A percentile compares a stretch with the other conserved stretches of the same genome.
Evolutionary conservation across 2,329 filamentous ascomycete genomes (phyloP).

Genomic region (Polychaeton citri): DNA sequence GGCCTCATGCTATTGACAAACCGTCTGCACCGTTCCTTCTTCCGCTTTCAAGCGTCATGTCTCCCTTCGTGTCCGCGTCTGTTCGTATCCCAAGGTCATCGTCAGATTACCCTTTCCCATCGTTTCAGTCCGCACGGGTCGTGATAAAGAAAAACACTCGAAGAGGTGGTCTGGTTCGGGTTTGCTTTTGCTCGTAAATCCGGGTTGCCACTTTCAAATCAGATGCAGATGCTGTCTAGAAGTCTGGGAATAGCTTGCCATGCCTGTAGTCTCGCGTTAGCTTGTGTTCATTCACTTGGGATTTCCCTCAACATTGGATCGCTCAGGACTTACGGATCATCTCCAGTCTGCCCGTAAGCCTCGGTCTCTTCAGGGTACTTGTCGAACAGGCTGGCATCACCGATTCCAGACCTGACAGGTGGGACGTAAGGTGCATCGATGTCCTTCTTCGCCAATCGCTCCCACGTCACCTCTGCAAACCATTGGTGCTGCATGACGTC

Average conservation of each 20-base stretch:
- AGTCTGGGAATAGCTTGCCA: constrained; percentile 63
- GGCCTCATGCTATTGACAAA: too few species aligned
- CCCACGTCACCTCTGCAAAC: constrained; percentile 98
- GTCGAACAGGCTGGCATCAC: constrained; percentile 95
- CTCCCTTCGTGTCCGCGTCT: too few species aligned
- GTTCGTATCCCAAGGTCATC: too few species aligned
- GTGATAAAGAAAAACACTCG: too few species aligned
- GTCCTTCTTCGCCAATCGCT: constrained; percentile 82
- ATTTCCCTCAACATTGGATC: not conserved
- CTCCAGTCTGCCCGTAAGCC: constrained; percentile 64
- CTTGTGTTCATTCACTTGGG: not conserved
- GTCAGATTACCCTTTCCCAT: too few species aligned
- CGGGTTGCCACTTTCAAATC: too few species aligned
- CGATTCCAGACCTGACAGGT: constrained; percentile 82
- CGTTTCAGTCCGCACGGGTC: too few species aligned
- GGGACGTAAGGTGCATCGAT: constrained; percentile 97
- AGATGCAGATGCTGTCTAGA: too few species aligned
- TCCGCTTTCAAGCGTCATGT: too few species aligned
- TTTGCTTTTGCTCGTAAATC: too few species aligned
- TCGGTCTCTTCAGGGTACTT: constrained; percentile 96
- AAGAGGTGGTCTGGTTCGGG: too few species aligned
- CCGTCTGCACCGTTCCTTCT: too few species aligned
- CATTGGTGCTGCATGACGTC: constrained; percentile 93
- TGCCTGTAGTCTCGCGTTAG: constrained; percentile 37
- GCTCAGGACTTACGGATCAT: constrained; percentile 63